Base-by-base conservation (phyloP, 208 protist species). In the Acanthamoeba sp. region DNA sequence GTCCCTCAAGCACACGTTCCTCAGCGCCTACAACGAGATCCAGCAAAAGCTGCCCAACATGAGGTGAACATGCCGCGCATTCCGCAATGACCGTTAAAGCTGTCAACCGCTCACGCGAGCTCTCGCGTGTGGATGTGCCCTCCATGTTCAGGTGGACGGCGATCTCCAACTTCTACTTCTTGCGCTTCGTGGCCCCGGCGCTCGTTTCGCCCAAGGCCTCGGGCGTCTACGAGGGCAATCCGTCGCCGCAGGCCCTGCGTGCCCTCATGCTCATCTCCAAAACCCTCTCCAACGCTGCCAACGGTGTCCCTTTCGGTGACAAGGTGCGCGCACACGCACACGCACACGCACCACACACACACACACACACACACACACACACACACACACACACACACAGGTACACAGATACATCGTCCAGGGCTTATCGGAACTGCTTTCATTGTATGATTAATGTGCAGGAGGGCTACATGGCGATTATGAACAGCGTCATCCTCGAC, bases 241-340 rank as follows among this genome's bases (percentile, higher is more conserved):
- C 88, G 40, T 62, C 40, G 24, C 64, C 62, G 27, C 52, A 76
- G 40, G 55, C 88, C 22, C 40, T 93, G 59, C 88, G 88, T 4
- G 24, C 88, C 5, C 40, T 93, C 18, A 93, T 93, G 88, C 64
- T 93, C 38, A 93, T 93, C n/a, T 93, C 88, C 36, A 93, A 93
- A 38, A 76, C 62, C 0, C 38, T 93, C 6, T 93, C 88, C 34
- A 93, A 93, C 57, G 88, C 48, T n/a, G 88, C 88, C 38, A 78
- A 93, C 88, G 48, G 48, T n/a, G 64, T 93, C 2, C 27, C 55
- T 0, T 93, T 93, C 32, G 88, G 88, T 6, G 88, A 93, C 38
- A 93, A 93, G 42, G 66, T 76, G 36, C 66, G 34, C 10, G 34
- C 36, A 7, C 62, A 9, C 32, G 1, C 22, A 1, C 62, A n/a